phyloP scores from a whole-genome alignment of 2,329 filamentous ascomycete genomes.

The Phyllachora maydis region DNA sequence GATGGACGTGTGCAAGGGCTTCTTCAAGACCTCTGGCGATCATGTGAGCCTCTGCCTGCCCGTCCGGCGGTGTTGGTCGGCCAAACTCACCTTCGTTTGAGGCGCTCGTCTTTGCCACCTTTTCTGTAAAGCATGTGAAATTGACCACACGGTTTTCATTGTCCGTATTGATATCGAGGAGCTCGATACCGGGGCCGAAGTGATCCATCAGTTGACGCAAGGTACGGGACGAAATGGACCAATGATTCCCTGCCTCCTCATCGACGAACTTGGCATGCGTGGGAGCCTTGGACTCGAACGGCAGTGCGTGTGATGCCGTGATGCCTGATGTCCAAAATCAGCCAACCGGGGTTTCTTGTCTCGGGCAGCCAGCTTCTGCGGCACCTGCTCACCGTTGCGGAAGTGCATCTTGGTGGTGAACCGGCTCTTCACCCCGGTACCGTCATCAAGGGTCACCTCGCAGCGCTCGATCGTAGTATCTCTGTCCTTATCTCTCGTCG shows the following conservation, averaged over 20 bases:
- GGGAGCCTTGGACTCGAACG: conserved; percentile 54
- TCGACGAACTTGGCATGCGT: conserved; percentile 59
- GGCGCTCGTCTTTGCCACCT: conserved; percentile 38
- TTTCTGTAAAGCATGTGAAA: conserved; percentile 68
- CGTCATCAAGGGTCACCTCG: conserved; percentile 54
- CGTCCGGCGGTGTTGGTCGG: too few species aligned
- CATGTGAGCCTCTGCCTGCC: too few species aligned
- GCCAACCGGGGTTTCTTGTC: too few species aligned
- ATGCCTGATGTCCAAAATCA: too few species aligned
- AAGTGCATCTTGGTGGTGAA: conserved; percentile 56
- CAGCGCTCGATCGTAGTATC: conserved; percentile 55
- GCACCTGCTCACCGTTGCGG: too few species aligned
- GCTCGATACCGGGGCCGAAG: conserved; percentile 62
- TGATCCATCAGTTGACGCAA: conserved; percentile 61
- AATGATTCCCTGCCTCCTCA: conserved; percentile 43
- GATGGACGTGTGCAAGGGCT: conserved; percentile 63
- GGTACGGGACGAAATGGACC: conserved; percentile 51
- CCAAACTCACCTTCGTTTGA: conserved; percentile 26
- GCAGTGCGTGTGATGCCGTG: conserved; percentile 56
- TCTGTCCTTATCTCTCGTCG: conserved; percentile 33
- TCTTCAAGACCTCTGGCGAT: conserved; percentile 53
- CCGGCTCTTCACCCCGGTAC: conserved; percentile 48
- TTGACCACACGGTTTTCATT: conserved; percentile 45
- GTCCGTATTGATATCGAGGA: conserved; percentile 59
- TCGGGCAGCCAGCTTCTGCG: too few species aligned